Percentiles rank a stretch among this genome's conserved stretches.
Evolutionary conservation across 2,329 filamentous ascomycete species (phyloP).

Genomic region (Beauveria medogensis): DNA sequence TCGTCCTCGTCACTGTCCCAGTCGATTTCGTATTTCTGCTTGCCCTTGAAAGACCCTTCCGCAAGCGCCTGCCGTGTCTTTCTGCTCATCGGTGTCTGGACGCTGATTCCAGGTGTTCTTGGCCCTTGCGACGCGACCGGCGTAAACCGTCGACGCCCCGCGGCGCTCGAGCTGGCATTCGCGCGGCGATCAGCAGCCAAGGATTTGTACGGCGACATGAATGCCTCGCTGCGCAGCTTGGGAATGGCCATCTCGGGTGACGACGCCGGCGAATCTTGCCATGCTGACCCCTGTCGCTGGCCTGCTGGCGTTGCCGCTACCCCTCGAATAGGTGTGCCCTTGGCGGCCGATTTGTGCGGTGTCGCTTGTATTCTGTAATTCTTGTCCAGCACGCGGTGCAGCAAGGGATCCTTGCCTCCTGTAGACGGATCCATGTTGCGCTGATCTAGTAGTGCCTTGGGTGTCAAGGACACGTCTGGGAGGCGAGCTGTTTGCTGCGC

Average conservation of each 20-base stretch:
- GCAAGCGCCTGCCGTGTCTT: conserved; percentile 44
- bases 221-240: conserved; percentile 76
- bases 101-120: conserved; percentile 74
- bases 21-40: conserved; percentile 46
- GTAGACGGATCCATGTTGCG: conserved; percentile 26
- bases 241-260: conserved; percentile 75
- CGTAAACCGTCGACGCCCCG: conserved; percentile 31
- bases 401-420: conserved; percentile 59
- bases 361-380: conserved; percentile 92
- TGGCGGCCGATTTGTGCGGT: conserved; percentile 53
- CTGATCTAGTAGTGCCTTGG: conserved; percentile 35
- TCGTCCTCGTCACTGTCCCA: conserved; percentile 73
- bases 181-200: background rate
- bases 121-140: conserved; percentile 37
- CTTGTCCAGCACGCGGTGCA: conserved; percentile 91
- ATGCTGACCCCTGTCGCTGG: conserved; percentile 26
- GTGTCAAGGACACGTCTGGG: conserved; percentile 57
- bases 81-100: conserved; percentile 62
- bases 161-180: conserved; percentile 11
- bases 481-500: conserved; percentile 46
- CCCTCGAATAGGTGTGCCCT: conserved; percentile 38
- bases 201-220: conserved; percentile 30
- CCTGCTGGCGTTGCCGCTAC: conserved; percentile 18
- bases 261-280: conserved; percentile 56
- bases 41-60: conserved; percentile 17